phyloP scores from a whole-genome alignment of 169 alveolate genomes.

The Eimeria mitis region DNA sequence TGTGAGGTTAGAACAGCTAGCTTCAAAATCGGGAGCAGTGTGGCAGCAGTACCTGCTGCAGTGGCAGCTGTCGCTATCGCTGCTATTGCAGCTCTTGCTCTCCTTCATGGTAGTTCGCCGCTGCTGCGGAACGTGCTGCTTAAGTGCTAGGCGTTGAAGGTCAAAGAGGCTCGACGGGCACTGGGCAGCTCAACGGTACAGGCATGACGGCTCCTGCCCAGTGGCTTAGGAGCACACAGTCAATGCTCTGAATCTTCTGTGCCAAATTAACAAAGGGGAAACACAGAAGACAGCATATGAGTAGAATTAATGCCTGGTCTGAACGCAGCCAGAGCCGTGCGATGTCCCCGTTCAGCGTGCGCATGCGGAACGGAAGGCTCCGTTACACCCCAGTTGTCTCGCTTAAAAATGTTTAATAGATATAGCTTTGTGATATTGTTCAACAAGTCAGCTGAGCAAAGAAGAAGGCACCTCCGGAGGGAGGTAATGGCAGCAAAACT shows the following conservation, averaged over 20 bases:
- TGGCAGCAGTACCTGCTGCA: neutral
- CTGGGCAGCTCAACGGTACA: neutral
- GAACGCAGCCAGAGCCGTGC: neutral
- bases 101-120: neutral
- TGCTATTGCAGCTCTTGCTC: neutral
- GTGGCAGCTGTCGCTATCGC: neutral
- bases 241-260: neutral
- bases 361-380: neutral
- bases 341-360: neutral
- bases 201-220: neutral
- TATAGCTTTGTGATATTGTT: neutral
- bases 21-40: neutral
- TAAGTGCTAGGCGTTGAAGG: neutral
- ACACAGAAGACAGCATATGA: neutral
- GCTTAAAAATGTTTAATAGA: too few species aligned
- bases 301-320: neutral
- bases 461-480: neutral
- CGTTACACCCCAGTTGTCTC: neutral
- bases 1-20: neutral
- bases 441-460: neutral
- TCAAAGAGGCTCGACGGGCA: neutral
- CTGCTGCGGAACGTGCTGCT: neutral
- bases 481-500: neutral
- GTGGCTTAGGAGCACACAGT: neutral
- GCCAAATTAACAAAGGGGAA: neutral